Evolutionary conservation across 768 basidiomycete species (phyloP), one percentile per base, ranked within the genome.

Genomic region (Neoboletus magnificus): DNA sequence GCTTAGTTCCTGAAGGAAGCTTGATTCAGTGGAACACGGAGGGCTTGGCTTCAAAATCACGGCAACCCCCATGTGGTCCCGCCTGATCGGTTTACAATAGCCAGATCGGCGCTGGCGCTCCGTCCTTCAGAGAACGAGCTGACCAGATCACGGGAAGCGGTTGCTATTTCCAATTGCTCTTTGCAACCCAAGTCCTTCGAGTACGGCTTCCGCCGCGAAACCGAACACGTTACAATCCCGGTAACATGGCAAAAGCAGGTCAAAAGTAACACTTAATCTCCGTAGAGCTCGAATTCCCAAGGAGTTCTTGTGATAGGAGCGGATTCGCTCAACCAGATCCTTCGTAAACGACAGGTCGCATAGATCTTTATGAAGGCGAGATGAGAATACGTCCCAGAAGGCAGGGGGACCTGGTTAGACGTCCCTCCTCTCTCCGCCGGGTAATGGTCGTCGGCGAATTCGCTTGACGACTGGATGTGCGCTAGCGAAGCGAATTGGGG

Each of bases 201-300:
- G 44, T 33, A 51, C 57, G 66, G 60, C 29, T 54, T 62, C 32
- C 60, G 54, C 60, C 55, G 54, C 51, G 41, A 62, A 55, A 48
- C 54, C 59, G 65, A 57, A 13, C 62, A 65, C 48, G 41, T 52
- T 39, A 60, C 56, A 58, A n/a, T 62, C 57, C 54, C 48, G 62
- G 44, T 49, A 56, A 59, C 50, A 54, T 50, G 56, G 56, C 29
- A 44, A 50, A 50, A 50, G 12, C 49, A 27, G 60, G 60, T 52
- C 42, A 48, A 60, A 48, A 37, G 25, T 20, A 53, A 60, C 48
- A 44, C 54, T 67, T 73, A 64, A 71, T 71, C 62, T 63, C 72
- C 71, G 65, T 87, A 90, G 43, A 91, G 73, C 64, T 85, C 80
- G 66, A 91, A 89, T 72, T 91, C 89, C 87, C 86, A 89, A 32